These are phyloP conservation scores for Calonectria pseudoturangicola DNA, from an alignment of 2,329 filamentous ascomycete species.

Conservation along the genomic window DNA sequence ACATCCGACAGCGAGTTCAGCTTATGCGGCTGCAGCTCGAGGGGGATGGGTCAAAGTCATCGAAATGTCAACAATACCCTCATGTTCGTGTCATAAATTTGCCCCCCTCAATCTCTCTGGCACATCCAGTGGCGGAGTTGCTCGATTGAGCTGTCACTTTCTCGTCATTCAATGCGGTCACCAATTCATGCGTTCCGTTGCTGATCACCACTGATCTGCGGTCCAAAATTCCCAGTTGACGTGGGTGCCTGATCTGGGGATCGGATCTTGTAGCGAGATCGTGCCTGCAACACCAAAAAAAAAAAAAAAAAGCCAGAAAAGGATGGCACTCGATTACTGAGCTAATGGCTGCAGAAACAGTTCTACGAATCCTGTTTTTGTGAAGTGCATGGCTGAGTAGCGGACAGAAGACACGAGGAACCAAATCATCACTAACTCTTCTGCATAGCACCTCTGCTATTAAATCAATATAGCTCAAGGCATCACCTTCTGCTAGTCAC, in stretches of 20 bases:
- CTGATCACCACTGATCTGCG: not conserved
- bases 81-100: not conserved
- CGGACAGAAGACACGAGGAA: too few relatives aligned
- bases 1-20: not conserved
- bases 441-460: too few relatives aligned
- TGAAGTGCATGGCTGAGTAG: too few relatives aligned
- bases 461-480: too few relatives aligned
- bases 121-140: not conserved
- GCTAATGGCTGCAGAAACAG: not conserved
- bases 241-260: conserved; percentile 15
- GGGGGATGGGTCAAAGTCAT: not conserved
- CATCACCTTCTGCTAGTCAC: too few relatives aligned
- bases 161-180: not conserved
- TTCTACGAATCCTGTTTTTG: not conserved
- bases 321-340: not conserved
- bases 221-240: not conserved
- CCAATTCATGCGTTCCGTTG: not conserved
- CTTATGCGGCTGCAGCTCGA: not conserved
- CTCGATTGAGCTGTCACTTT: not conserved
- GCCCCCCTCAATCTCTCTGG: not conserved
- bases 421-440: too few relatives aligned
- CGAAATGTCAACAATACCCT: not conserved
- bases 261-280: conserved; percentile 21
- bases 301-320: not conserved
- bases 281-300: not conserved